Percentiles rank a stretch among this genome's conserved stretches.
These are phyloP conservation scores for Metschnikowia koreensis DNA, from an alignment of 805 yeast species.

Conservation along the genomic window DNA sequence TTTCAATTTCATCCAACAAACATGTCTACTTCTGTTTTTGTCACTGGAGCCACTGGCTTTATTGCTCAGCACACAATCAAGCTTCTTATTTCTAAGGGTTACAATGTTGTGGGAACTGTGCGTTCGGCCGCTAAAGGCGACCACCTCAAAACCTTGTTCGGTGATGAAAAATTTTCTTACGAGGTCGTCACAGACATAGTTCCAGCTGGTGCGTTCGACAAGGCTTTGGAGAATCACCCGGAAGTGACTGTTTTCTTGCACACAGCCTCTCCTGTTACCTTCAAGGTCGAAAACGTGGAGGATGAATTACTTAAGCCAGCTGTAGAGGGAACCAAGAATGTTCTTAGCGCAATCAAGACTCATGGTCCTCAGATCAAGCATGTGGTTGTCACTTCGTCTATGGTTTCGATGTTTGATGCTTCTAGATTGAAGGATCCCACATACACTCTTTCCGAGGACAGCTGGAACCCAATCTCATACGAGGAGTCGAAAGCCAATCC, in stretches of 20 bases:
- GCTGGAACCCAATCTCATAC: conserved; percentile 54
- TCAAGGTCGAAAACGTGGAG: conserved; percentile 42
- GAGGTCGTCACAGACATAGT: conserved; percentile 50
- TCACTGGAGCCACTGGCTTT: conserved; percentile 33
- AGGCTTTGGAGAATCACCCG: conserved; percentile 43
- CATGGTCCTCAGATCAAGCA: conserved; percentile 10
- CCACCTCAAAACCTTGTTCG: conserved; percentile 26
- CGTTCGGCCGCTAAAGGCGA: conserved; percentile 22
- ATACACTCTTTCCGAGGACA: conserved; percentile 16
- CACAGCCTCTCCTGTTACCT: conserved; percentile 58
- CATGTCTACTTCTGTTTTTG: conserved; percentile 18
- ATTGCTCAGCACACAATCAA: conserved; percentile 27
- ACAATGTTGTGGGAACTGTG: conserved; percentile 25
- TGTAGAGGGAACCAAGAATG: conserved; percentile 23
- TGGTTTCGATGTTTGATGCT: conserved; percentile 9
- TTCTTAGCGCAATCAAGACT: conserved; percentile 9
- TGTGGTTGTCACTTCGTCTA: conserved; percentile 13
- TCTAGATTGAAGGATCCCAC: not conserved
- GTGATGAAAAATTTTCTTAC: conserved; percentile 33
- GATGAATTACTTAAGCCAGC: conserved; percentile 57
- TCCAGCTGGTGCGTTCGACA: conserved; percentile 43
- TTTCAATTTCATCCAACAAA: not conserved
- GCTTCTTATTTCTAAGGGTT: conserved; percentile 21
- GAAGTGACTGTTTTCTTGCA: conserved; percentile 56
- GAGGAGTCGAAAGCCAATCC: conserved; percentile 28